phyloP scores from a whole-genome alignment of 2,329 filamentous ascomycete genomes.

The Didymella exigua region DNA sequence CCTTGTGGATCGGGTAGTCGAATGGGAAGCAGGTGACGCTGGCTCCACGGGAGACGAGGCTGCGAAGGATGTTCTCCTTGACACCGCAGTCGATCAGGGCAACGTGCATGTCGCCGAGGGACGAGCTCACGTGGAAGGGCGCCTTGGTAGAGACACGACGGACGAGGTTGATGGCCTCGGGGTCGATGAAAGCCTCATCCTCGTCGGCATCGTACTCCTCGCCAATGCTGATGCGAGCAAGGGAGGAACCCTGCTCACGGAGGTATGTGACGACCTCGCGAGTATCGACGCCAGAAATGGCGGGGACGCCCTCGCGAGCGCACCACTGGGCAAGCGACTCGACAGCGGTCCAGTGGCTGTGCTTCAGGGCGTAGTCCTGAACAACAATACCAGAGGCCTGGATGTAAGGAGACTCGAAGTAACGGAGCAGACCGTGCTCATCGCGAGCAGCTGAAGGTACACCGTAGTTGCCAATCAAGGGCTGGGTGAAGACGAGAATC shows the following conservation, averaged over 20 bases:
- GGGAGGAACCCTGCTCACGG: constrained; percentile 93
- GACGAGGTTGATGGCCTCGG: constrained; percentile 94
- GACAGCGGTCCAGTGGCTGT: constrained; percentile 98
- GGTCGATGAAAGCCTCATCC: constrained; percentile 94
- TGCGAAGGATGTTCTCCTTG: constrained; percentile 99
- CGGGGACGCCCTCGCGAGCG: constrained; percentile 91
- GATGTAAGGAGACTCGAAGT: constrained; percentile 98
- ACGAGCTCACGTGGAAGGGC: constrained; percentile 90
- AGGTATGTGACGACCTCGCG: constrained; percentile 95
- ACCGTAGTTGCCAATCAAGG: constrained; percentile 97
- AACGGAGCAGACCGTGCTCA: constrained; percentile 87
- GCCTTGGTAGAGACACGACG: constrained; percentile 97
- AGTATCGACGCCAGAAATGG: constrained; percentile 95
- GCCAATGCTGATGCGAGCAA: constrained; percentile 91
- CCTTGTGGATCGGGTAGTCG: constrained; percentile 97
- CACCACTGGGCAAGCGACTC: constrained; percentile 95
- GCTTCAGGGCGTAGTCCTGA: constrained; percentile 88
- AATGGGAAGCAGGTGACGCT: constrained; percentile 94
- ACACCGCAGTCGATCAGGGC: constrained; percentile 97
- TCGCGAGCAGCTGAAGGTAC: constrained; percentile 87
- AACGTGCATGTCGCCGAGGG: constrained; percentile 83
- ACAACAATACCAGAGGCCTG: constrained; percentile 96
- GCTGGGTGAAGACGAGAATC: constrained; percentile 98
- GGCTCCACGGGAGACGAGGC: constrained; percentile 86
- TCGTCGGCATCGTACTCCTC: constrained; percentile 99